Evolutionary conservation across 2,329 filamentous ascomycete species (phyloP).

Genomic region (Phialophora tarda): DNA sequence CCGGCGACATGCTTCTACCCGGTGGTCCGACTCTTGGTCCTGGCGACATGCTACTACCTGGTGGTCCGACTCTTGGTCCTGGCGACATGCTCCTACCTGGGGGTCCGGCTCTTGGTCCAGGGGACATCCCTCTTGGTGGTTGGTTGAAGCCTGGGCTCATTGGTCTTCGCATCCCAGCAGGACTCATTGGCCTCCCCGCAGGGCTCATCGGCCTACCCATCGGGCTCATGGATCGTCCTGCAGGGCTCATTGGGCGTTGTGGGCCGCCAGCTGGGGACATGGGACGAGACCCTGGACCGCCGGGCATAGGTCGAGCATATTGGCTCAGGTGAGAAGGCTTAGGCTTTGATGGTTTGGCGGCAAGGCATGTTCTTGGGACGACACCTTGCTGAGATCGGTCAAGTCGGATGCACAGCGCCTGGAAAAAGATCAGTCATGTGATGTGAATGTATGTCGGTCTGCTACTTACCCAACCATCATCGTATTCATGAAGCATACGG

Average conservation of each 20-base stretch:
- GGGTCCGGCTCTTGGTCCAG: conserved; percentile 51
- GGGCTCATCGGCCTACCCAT: conserved; percentile 36
- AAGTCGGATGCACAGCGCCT: conserved; percentile 89
- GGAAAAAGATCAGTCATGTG: conserved; percentile 44
- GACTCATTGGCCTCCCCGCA: conserved; percentile 10
- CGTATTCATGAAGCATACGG: conserved; percentile 90
- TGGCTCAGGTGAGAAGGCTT: conserved; percentile 65
- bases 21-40: conserved; percentile 49
- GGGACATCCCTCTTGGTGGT: conserved; percentile 53
- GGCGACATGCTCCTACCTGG: conserved; percentile 46
- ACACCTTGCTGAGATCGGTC: conserved; percentile 93
- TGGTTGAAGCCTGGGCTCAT: conserved; percentile 44
- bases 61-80: conserved; percentile 43
- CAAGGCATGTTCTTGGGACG: conserved; percentile 89
- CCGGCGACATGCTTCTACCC: conserved; percentile 53
- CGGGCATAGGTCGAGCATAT: conserved; percentile 51
- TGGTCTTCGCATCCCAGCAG: conserved; percentile 23
- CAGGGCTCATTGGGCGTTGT: conserved; percentile 33
- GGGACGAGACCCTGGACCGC: conserved; percentile 39
- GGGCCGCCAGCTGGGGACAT: conserved; percentile 36
- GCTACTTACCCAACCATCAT: conserved; percentile 90
- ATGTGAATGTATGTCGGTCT: conserved; percentile 30
- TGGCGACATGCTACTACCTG: conserved; percentile 52
- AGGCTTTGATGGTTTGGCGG: conserved; percentile 87
- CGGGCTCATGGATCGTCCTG: conserved; percentile 54